Conservation (phyloP, 106 monocot genomes). For the Phalaenopsis equestris region DNA sequence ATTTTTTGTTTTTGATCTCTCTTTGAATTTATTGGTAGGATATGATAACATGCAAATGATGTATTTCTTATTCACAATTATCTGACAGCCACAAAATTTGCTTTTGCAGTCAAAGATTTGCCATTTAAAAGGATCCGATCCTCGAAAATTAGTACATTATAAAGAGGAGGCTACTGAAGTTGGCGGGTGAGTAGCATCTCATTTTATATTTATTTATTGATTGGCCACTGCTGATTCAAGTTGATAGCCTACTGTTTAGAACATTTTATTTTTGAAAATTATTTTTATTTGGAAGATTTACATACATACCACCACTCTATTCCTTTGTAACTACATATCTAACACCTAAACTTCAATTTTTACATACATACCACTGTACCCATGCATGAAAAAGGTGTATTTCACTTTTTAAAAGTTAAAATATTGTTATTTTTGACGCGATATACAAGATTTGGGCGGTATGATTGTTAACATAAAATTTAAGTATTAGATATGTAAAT, state of each 20-base stretch:
- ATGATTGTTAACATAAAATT: too few species aligned
- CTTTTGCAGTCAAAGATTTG: constrained; percentile 79
- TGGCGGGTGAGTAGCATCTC: constrained; percentile 73
- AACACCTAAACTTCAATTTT: too few species aligned
- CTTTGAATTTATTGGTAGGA: background rate
- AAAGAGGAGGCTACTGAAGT: constrained; percentile 97
- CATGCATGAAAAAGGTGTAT: too few species aligned
- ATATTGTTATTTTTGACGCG: too few species aligned
- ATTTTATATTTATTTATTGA: background rate
- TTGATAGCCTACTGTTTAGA: background rate
- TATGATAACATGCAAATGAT: background rate
- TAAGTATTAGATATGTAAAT: too few species aligned
- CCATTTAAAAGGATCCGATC: constrained; percentile 58
- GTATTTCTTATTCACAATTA: background rate
- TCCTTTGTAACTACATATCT: too few species aligned
- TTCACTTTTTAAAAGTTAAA: too few species aligned
- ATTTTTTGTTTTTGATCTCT: background rate
- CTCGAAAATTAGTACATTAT: constrained; percentile 41
- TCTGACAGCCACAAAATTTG: constrained; percentile 2
- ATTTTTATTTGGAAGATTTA: background rate
- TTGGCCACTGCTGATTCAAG: background rate
- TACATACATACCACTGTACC: too few species aligned
- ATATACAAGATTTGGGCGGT: too few species aligned
- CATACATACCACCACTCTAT: too few species aligned
- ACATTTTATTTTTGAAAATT: background rate